Base-by-base conservation (phyloP, 192 early-diverging fungal genomes). In the Backusella tarrabulga region DNA sequence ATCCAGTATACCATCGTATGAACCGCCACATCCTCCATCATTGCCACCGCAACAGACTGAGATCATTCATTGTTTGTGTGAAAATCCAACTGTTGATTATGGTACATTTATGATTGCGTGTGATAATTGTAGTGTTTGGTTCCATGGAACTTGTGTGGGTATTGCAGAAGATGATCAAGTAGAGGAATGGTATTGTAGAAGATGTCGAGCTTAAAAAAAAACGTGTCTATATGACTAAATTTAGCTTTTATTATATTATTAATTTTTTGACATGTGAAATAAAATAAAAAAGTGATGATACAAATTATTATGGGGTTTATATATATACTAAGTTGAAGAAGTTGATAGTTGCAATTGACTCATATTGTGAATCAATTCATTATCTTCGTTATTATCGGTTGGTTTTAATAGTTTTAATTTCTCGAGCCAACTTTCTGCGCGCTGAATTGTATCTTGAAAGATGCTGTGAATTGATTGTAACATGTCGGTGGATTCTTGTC, bases 401-500 rank as follows among this genome's bases (percentile, higher is more conserved):
- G 26, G 14, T 63, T 63, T 63, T 63, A 63, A 12, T 63, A 63
- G 12, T 63, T 29, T 63, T 12, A 63, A 14, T 29, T 32, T 63
- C 32, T 88, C 88, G 67, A 91, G 80, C 83, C 87, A 89, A 54
- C 71, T 66, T 71, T 94, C 91, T 26, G 92, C 92, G 50, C 88
- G 87, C 34, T 82, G 83, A 11, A 95, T 82, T 3, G 92, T 92
- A 40, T 92, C 87, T 46, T 84, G 83, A 77, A 95, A 93, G 7
- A 95, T 87, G 60, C 78, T 74, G 32, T 87, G 79, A 17, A 95
- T 88, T 6, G 86, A 87, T 42, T 84, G 80, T 21, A 95, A 84
- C 90, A 94, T 93, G 29, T 85, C 91, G 19, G 83, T 79, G 17
- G 89, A 90, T 78, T 95, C 94, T 34, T 87, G 81, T 7, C 91